Evolutionary conservation across 2,329 filamentous ascomycete species (phyloP), one percentile per base, ranked within the genome.

Genomic region (Colletotrichum sp.): DNA sequence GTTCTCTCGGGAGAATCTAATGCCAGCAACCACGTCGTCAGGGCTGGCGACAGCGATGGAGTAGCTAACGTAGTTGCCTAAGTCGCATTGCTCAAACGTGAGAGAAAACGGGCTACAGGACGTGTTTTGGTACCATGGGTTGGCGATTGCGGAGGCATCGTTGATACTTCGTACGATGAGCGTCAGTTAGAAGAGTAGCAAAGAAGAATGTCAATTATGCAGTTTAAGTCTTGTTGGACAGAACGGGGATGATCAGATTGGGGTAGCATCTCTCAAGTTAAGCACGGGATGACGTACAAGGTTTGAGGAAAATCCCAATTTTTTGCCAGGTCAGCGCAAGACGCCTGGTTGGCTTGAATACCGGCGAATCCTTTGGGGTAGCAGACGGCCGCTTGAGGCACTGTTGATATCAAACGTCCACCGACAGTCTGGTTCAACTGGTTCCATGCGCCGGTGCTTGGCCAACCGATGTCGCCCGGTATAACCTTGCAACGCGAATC

Each of bases 41-140:
- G 71, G 74, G 2, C 52, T 24, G n/a, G 52, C 15, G 21, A 57
- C 52, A 15, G n/a, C 21, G 52, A 57, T 57, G 18, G 52, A 78
- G 60, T 85, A 85, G 30, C 83, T 79, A 8, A 82, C 82, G 72
- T 86, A 86, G 76, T 84, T 83, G 5, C 86, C 86, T 2, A 85
- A 81, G 0, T 82, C 85, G 73, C 86, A 87, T 21, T 85, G 57
- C 2, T 79, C 75, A 74, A 85, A 85, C 28, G 78, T 82, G 5
- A 86, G 28, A 81, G 80, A 72, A 84, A 86, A 79, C 8, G 80
- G 79, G 55, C 68, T 67, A 65, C 82, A 83, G 36, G 77, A 80
- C 16, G 78, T 38, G 71, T 82, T 82, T 34, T 80, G 75, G 61
- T 79, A 82, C 36, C 78, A 75, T 18, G 79, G 77, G 1, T 79